Percentiles rank a stretch among this genome's conserved stretches.
Conservation (phyloP, 1,284 basidiomycete genomes). For the Irpex rosettiformis region DNA sequence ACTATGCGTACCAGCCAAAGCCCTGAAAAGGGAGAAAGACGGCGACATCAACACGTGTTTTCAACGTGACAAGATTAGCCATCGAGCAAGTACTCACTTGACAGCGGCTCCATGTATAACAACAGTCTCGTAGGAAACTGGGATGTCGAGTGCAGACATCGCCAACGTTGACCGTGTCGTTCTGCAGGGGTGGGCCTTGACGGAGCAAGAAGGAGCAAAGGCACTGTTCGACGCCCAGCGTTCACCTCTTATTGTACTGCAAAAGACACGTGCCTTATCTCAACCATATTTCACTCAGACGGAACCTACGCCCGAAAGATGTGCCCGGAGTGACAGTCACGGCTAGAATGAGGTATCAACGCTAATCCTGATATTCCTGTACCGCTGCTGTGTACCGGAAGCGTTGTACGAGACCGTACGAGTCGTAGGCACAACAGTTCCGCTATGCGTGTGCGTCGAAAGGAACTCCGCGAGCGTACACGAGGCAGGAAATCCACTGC, state of each 20-base stretch:
- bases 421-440: neutral
- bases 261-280: slow-evolving; percentile 1
- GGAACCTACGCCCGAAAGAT: slow-evolving; percentile 1
- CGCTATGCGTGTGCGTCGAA: neutral
- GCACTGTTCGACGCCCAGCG: neutral
- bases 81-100: slow-evolving; percentile 21
- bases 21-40: slow-evolving; percentile 15
- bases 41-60: slow-evolving; percentile 19
- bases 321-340: slow-evolving; percentile 4
- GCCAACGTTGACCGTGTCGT: slow-evolving; percentile 18
- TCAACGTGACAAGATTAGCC: slow-evolving; percentile 1
- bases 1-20: slow-evolving; percentile 29
- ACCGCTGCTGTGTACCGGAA: slow-evolving; percentile 2
- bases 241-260: slow-evolving; percentile 7
- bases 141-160: slow-evolving; percentile 23
- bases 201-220: slow-evolving; percentile 4
- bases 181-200: slow-evolving; percentile 14
- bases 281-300: neutral
- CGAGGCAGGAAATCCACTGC: slow-evolving; percentile 2
- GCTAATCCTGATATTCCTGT: neutral
- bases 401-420: neutral
- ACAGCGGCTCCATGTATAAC: slow-evolving; percentile 24
- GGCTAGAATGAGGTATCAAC: neutral
- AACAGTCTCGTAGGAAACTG: slow-evolving; percentile 22
- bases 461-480: slow-evolving; percentile 8